Percentiles rank a stretch among this genome's conserved stretches.
Conservation (phyloP, 2,329 filamentous ascomycete species). For the Talaromyces sp. region DNA sequence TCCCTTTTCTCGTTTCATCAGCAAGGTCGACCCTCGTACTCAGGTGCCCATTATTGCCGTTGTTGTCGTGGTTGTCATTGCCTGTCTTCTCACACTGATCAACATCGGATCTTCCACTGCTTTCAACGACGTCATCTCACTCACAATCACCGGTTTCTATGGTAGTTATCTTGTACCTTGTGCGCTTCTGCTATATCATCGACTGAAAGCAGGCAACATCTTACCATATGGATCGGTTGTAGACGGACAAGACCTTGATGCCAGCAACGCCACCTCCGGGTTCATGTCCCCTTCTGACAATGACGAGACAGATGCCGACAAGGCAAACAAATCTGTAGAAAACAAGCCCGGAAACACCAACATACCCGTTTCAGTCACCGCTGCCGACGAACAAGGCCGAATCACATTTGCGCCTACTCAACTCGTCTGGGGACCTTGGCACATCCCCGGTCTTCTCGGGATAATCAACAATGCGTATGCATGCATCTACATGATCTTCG, state of each 20-base stretch:
- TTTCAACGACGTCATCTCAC: conserved; percentile 44
- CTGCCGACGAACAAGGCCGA: conserved; percentile 13
- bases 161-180: conserved; percentile 34
- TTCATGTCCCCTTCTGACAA: background rate
- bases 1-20: conserved; percentile 35
- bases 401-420: conserved; percentile 26
- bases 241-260: conserved; percentile 22
- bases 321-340: background rate
- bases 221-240: conserved; percentile 35
- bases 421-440: conserved; percentile 56
- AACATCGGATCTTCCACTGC: conserved; percentile 50
- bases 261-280: background rate
- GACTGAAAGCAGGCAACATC: conserved; percentile 34
- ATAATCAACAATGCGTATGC: conserved; percentile 54
- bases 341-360: background rate
- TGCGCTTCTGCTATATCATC: conserved; percentile 33
- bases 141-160: conserved; percentile 40
- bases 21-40: conserved; percentile 13
- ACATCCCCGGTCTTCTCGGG: conserved; percentile 49
- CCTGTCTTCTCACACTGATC: conserved; percentile 48
- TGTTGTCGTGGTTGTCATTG: conserved; percentile 43
- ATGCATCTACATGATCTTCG: conserved; percentile 51
- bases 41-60: conserved; percentile 35
- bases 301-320: background rate
- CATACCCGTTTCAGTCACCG: background rate